These are phyloP conservation scores for Yamagishiella unicocca DNA, from an alignment of 139 green algal genomes.

Conservation along the genomic window DNA sequence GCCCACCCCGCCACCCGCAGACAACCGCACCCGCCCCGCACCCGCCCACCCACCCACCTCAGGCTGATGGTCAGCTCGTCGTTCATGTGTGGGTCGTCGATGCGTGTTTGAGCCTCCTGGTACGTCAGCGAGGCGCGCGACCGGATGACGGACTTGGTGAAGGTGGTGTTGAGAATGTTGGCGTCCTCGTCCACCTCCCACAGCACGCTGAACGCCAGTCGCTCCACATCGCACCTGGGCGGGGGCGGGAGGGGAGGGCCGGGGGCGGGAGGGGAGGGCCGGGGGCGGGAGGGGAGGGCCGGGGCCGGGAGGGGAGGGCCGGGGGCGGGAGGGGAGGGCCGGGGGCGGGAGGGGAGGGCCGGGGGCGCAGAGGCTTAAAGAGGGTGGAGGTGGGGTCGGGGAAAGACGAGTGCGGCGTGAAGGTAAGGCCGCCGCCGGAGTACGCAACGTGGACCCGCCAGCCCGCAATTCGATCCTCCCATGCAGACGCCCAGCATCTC, in stretches of 20 bases:
- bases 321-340: no score
- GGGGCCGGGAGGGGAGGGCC: background rate
- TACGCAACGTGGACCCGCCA: no score
- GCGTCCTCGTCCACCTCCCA: conserved; percentile 90
- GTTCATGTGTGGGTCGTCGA: conserved; percentile 85
- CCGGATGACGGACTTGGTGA: conserved; percentile 91
- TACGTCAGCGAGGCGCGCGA: conserved; percentile 92
- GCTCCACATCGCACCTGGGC: conserved; percentile 78
- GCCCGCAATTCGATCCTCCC: no score
- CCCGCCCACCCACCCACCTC: conserved; percentile 66
- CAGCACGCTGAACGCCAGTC: conserved; percentile 93
- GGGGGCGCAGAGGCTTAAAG: no score
- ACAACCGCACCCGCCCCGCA: no score
- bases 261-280: background rate
- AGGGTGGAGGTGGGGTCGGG: no score
- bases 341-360: no score
- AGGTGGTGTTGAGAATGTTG: conserved; percentile 70
- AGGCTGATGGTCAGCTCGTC: conserved; percentile 83
- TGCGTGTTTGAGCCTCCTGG: conserved; percentile 89
- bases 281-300: background rate
- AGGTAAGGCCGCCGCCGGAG: no score
- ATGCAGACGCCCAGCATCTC: no score
- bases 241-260: background rate
- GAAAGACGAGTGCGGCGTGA: no score
- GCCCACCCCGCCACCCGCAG: no score